Percentiles rank a stretch among this genome's conserved stretches.
These are phyloP conservation scores for Cronartium ribicola DNA, from an alignment of 1,284 basidiomycete species.

Conservation along the genomic window DNA sequence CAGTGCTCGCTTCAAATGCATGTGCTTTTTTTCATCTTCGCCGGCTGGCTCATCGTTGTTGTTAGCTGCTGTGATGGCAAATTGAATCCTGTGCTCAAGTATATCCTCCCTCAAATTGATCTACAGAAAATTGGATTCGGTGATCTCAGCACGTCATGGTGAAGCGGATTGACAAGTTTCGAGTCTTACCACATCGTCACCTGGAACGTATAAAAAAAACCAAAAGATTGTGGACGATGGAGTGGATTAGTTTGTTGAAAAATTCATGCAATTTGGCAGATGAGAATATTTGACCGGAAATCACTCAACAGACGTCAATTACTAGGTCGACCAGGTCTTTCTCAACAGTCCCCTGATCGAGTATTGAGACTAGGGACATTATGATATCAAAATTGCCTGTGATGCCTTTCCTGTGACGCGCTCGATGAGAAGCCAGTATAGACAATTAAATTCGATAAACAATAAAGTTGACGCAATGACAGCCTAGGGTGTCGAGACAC, in stretches of 20 bases:
- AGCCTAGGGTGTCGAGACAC: background rate
- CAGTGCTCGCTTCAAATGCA: slow-evolving; percentile 53
- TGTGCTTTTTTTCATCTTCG: slow-evolving; percentile 59
- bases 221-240: no score
- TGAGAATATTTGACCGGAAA: slow-evolving; percentile 11
- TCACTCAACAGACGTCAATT: slow-evolving; percentile 72
- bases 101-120: slow-evolving; percentile 85
- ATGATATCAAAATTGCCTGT: slow-evolving; percentile 80
- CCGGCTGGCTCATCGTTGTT: slow-evolving; percentile 5
- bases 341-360: slow-evolving; percentile 73
- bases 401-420: slow-evolving; percentile 44
- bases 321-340: slow-evolving; percentile 83
- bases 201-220: background rate
- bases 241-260: no score
- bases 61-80: slow-evolving; percentile 68
- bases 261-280: slow-evolving; percentile 13
- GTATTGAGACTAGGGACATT: slow-evolving; percentile 77
- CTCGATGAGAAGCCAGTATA: background rate
- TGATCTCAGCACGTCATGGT: no score
- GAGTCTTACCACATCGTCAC: slow-evolving; percentile 39
- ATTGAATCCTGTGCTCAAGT: slow-evolving; percentile 72
- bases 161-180: background rate
- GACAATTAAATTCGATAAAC: background rate
- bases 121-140: slow-evolving; percentile 53
- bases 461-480: background rate